Evolutionary conservation across 345 rosid genomes (phyloP).

Genomic region (Citrus reticulata): DNA sequence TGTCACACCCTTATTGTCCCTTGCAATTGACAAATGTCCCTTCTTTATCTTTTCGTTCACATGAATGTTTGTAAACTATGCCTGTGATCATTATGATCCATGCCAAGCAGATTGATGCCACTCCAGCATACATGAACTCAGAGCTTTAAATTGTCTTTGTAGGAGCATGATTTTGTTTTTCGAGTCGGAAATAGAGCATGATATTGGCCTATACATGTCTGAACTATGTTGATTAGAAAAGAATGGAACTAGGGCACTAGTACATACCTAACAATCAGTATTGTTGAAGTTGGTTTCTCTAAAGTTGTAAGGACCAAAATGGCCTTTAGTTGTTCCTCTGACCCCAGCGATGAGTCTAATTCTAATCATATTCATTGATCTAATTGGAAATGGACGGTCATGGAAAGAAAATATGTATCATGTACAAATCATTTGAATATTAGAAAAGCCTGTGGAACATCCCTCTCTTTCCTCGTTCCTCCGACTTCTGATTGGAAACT

Average conservation of each 20-base stretch:
- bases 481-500: constrained; percentile 29
- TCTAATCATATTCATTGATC: background rate
- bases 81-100: background rate
- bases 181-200: background rate
- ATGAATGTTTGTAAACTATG: background rate
- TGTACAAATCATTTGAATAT: background rate
- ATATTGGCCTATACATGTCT: background rate
- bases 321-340: background rate
- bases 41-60: background rate
- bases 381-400: background rate
- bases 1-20: background rate
- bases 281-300: background rate
- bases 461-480: background rate
- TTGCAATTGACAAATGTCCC: background rate
- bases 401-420: background rate
- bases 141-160: background rate
- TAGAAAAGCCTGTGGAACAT: background rate
- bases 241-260: background rate
- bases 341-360: background rate
- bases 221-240: background rate
- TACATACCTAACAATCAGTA: background rate
- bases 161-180: background rate
- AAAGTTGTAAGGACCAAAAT: background rate
- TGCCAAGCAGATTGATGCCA: background rate
- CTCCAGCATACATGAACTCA: background rate